phyloP scores from a whole-genome alignment of 1,284 basidiomycete genomes.

The Heterobasidion annosum region DNA sequence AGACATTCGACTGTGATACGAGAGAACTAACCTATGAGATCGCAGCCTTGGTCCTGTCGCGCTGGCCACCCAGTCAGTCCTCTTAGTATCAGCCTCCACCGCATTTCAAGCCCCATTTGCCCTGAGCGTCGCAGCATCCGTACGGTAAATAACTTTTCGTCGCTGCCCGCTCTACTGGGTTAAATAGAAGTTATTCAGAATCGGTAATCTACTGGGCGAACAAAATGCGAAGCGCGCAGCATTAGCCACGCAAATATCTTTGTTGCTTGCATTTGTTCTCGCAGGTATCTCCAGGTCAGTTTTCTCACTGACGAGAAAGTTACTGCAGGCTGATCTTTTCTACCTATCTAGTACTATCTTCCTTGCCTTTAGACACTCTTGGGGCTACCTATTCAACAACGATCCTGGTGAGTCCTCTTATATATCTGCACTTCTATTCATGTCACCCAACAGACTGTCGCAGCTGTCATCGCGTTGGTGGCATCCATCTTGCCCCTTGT shows the following conservation, averaged over 20 bases:
- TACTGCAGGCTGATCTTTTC: not conserved
- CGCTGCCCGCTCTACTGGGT: no score
- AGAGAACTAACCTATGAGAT: not conserved
- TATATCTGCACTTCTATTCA: not conserved
- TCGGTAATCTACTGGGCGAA: slow-evolving; percentile 80
- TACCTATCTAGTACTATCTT: slow-evolving; percentile 48
- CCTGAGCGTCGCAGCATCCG: slow-evolving; percentile 73
- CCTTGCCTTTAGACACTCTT: slow-evolving; percentile 60
- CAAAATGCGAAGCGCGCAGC: slow-evolving; percentile 58
- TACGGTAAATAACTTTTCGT: slow-evolving; percentile 44
- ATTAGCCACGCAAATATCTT: slow-evolving; percentile 50
- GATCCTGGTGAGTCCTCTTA: slow-evolving; percentile 45
- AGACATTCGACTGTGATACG: not conserved
- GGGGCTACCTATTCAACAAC: slow-evolving; percentile 82
- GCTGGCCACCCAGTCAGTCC: slow-evolving; percentile 66
- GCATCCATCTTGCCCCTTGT: slow-evolving; percentile 69
- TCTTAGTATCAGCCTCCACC: slow-evolving; percentile 66
- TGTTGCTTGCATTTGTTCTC: slow-evolving; percentile 53
- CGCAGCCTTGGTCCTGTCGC: slow-evolving; percentile 46
- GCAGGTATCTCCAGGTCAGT: slow-evolving; percentile 54
- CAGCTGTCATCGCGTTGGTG: slow-evolving; percentile 57
- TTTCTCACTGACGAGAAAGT: not conserved
- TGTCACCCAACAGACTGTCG: not conserved
- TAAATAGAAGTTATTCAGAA: slow-evolving; percentile 32
- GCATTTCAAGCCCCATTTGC: slow-evolving; percentile 84